Evolutionary conservation across 2,329 filamentous ascomycete species (phyloP).

Genomic region (Fusarium kyushuense): DNA sequence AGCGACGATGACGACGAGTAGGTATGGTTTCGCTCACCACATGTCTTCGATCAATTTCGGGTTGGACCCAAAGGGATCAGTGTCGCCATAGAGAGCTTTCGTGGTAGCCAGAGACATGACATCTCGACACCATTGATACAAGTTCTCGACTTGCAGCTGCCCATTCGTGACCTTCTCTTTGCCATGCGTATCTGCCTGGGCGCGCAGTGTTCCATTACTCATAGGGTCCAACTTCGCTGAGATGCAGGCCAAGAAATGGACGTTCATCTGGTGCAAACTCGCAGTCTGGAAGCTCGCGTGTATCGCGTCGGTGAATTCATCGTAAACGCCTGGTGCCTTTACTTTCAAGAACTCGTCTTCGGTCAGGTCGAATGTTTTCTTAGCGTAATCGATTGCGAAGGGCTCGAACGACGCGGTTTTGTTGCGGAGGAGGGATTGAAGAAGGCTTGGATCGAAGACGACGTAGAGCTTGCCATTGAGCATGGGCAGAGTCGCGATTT

Average conservation of each 20-base stretch:
- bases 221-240: constrained; percentile 29
- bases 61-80: constrained; percentile 56
- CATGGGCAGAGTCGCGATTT: constrained; percentile 60
- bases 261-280: constrained; percentile 51
- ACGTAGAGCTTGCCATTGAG: constrained; percentile 59
- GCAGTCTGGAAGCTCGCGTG: constrained; percentile 51
- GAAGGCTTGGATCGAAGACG: constrained; percentile 56
- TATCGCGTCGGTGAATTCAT: constrained; percentile 50
- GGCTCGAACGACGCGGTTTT: constrained; percentile 58
- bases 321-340: constrained; percentile 20
- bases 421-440: constrained; percentile 55
- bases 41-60: constrained; percentile 31
- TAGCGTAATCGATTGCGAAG: constrained; percentile 54
- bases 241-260: constrained; percentile 29
- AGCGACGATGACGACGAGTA: background rate
- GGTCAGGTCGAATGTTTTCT: constrained; percentile 55
- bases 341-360: constrained; percentile 47
- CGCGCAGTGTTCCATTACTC: constrained; percentile 8
- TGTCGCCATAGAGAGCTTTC: constrained; percentile 57
- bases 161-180: constrained; percentile 27
- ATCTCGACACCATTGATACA: constrained; percentile 56
- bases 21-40: constrained; percentile 26
- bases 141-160: constrained; percentile 49
- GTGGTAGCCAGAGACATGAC: constrained; percentile 55
- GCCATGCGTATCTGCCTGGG: constrained; percentile 16